Evolutionary conservation across 2,329 filamentous ascomycete species (phyloP).

Genomic region (Diaporthe citri): DNA sequence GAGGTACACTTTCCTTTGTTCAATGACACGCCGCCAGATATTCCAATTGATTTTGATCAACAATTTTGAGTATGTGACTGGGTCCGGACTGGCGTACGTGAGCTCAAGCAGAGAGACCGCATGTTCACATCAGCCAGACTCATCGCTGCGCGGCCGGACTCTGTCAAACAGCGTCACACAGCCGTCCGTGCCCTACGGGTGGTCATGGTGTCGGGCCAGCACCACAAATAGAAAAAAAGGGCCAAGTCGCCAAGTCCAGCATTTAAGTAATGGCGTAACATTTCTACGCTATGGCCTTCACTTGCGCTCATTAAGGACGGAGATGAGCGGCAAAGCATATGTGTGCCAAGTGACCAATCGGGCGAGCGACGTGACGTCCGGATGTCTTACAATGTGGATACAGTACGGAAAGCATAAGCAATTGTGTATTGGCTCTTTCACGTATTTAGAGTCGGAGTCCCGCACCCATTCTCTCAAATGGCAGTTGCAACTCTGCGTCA

Average conservation of each 20-base stretch:
- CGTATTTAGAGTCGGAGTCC: background rate
- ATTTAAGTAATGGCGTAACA: constrained; percentile 4
- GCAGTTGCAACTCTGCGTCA: background rate
- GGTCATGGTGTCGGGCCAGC: background rate
- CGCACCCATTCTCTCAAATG: background rate
- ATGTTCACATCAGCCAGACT: background rate
- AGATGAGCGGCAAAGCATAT: background rate
- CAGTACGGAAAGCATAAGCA: background rate
- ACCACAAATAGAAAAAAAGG: background rate
- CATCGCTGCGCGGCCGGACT: background rate
- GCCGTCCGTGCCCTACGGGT: background rate
- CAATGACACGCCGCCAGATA: background rate
- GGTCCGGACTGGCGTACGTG: background rate
- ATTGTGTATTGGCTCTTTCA: background rate
- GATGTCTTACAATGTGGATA: background rate
- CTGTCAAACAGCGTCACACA: background rate
- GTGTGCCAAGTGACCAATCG: constrained; percentile 5
- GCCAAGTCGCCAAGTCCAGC: constrained; percentile 12
- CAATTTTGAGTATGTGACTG: background rate
- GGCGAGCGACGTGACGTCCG: background rate
- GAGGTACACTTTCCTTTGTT: background rate
- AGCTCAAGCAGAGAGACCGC: too few relatives aligned
- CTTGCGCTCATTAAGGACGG: background rate
- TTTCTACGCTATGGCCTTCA: constrained; percentile 2
- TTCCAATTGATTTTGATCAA: background rate